phyloP scores from a whole-genome alignment of 2,329 filamentous ascomycete genomes.

The Aureobasidium leucospermi region DNA sequence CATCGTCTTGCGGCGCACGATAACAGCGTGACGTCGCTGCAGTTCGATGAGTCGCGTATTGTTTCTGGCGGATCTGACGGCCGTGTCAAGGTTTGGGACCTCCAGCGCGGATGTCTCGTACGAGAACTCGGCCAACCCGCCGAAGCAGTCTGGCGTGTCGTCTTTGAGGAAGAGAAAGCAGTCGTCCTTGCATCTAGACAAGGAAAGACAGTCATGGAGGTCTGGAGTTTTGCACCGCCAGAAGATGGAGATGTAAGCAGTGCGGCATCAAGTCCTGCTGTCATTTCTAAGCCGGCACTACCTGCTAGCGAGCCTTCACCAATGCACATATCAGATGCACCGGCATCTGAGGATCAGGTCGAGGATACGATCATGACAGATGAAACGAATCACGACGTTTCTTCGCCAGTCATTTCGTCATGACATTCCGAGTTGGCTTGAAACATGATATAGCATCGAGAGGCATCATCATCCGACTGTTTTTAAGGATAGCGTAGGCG shows the following conservation, averaged over 20 bases:
- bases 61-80: constrained; percentile 95
- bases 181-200: constrained; percentile 86
- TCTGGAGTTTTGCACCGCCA: constrained; percentile 32
- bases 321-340: constrained; percentile 3
- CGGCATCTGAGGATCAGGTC: background rate
- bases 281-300: background rate
- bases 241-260: background rate
- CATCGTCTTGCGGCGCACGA: constrained; percentile 94
- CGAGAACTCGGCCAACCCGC: constrained; percentile 85
- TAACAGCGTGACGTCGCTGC: constrained; percentile 94
- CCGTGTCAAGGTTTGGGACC: constrained; percentile 97
- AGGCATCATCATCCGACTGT: background rate
- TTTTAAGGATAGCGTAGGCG: constrained; percentile 3
- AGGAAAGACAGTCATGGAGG: constrained; percentile 94
- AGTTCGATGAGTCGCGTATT: constrained; percentile 93
- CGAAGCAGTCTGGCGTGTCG: constrained; percentile 94
- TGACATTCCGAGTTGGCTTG: background rate
- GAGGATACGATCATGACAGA: constrained; percentile 10
- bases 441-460: background rate
- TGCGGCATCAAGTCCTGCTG: background rate
- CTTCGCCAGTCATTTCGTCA: background rate
- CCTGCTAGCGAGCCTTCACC: constrained; percentile 2
- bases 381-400: background rate
- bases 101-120: constrained; percentile 83
- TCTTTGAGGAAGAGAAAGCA: constrained; percentile 97